Percentiles rank a stretch among this genome's conserved stretches.
Conservation (phyloP, 371 early-diverging fungal genomes). For the Entomophthora muscae region DNA sequence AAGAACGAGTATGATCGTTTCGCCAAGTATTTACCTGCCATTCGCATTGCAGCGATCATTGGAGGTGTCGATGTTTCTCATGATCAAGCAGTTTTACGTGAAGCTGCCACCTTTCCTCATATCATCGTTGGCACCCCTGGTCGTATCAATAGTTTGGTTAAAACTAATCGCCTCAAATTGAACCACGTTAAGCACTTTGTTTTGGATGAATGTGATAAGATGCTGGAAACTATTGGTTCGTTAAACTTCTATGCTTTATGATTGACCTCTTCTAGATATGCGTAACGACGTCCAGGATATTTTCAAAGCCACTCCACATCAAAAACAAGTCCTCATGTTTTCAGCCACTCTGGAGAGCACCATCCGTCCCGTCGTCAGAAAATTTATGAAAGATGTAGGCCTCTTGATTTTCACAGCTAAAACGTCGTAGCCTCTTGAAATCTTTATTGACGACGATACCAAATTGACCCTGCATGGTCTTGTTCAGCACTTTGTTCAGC, state of each 20-base stretch:
- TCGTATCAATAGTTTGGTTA: constrained; percentile 78
- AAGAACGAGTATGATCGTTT: constrained; percentile 87
- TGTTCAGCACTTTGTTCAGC: constrained; percentile 83
- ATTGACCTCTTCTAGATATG: constrained; percentile 50
- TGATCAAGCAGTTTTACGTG: constrained; percentile 63
- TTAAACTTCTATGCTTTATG: constrained; percentile 3
- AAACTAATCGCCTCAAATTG: constrained; percentile 61
- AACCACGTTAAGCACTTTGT: constrained; percentile 87
- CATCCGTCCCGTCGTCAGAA: constrained; percentile 80
- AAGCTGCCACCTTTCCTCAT: constrained; percentile 69
- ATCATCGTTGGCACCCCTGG: constrained; percentile 98
- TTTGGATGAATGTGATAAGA: constrained; percentile 98
- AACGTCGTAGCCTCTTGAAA: constrained; percentile 61
- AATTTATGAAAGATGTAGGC: constrained; percentile 81
- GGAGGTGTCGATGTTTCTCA: constrained; percentile 68
- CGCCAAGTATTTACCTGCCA: constrained; percentile 85
- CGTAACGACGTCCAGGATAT: constrained; percentile 93
- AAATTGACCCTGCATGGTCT: constrained; percentile 96
- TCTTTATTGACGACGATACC: constrained; percentile 96
- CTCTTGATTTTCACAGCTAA: background rate
- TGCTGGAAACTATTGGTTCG: constrained; percentile 78
- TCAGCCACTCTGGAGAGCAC: constrained; percentile 89
- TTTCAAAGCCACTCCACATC: constrained; percentile 82
- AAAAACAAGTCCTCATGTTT: constrained; percentile 98
- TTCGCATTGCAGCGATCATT: constrained; percentile 83